These are phyloP conservation scores for Penicillium corylophilum DNA, from an alignment of 2,329 filamentous ascomycete species.

Conservation along the genomic window DNA sequence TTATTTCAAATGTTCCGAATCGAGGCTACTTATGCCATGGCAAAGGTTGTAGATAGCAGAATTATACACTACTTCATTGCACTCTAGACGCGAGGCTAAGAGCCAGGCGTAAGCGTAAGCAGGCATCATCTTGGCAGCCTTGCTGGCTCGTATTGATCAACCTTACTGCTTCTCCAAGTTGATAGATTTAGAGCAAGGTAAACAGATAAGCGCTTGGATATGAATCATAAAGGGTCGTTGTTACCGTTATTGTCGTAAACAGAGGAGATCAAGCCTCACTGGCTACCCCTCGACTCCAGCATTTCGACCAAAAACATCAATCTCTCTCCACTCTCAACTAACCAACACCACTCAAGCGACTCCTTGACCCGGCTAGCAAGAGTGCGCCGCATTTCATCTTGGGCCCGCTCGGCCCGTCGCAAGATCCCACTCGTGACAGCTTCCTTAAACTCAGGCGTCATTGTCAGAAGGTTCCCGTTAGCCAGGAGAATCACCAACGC, in stretches of 20 bases:
- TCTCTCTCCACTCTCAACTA: constrained; percentile 44
- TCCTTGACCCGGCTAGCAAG: constrained; percentile 37
- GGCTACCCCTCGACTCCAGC: constrained; percentile 18
- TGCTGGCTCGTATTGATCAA: not conserved
- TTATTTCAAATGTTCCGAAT: not conserved
- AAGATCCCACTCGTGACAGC: constrained; percentile 56
- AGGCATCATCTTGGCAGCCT: too few relatives aligned
- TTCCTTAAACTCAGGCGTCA: constrained; percentile 39
- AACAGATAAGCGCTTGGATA: not conserved
- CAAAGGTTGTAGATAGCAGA: not conserved
- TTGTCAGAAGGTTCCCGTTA: constrained; percentile 31
- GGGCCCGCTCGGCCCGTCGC: constrained; percentile 49
- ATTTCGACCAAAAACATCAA: constrained; percentile 39
- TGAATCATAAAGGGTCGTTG: constrained; percentile 9
- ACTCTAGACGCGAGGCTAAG: not conserved
- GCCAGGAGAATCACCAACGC: constrained; percentile 58
- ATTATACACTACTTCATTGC: not conserved
- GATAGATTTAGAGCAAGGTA: not conserved
- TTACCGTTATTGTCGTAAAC: constrained; percentile 8
- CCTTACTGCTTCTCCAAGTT: not conserved
- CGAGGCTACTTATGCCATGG: not conserved
- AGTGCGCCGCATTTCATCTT: constrained; percentile 47
- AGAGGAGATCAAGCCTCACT: not conserved
- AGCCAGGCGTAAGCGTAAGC: too few relatives aligned
- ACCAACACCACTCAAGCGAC: constrained; percentile 38